Evolutionary conservation across 1,139 yeast genomes (phyloP), one percentile per base, ranked within the genome.

Genomic region (Kodamaea arcana): DNA sequence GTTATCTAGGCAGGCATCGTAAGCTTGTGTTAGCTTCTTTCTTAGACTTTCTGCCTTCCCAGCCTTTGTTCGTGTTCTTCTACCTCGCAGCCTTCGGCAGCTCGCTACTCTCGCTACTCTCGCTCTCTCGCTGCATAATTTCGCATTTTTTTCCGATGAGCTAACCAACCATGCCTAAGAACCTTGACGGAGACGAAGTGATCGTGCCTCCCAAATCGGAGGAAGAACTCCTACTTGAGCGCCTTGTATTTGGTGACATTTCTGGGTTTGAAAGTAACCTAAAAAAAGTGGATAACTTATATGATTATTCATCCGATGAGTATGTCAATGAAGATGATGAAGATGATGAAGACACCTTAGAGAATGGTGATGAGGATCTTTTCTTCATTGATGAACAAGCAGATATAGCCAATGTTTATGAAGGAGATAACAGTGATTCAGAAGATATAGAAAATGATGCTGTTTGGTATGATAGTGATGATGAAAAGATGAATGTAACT

Each of bases 381-480:
- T 83, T 79, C 51, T 78, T 72, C 45, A 79, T 80, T 21, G 88
- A 80, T 51, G 59, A 50, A 10, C 61, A 49, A 10, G 61, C 45
- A 8, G 58, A 49, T 21, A 28, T 29, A 16, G 22, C 22, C 16
- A 58, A 46, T 16, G 66, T 57, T 17, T 51, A 44, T 33, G 69
- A 70, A 69, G 78, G 69, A 11, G 52, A 62, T 4, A 78, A 69
- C 39, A 51, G 47, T 7, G 42, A 35, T 4, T 54, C 51, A 16
- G 58, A 44, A 4, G 60, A 51, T 4, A 58, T 48, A 4, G 65
- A 57, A 4, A 17, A 25, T 13, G 65, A 60, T 10, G 71, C 63
- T 12, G 95, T 88, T 6, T 94, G 99, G 99, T 61, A 62, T 14
- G 99, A 92, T 59, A 83, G 94, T 41, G 98, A 92, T 52, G 98